Conservation (phyloP, 2,329 filamentous ascomycete genomes). For the Oidium heveae region DNA sequence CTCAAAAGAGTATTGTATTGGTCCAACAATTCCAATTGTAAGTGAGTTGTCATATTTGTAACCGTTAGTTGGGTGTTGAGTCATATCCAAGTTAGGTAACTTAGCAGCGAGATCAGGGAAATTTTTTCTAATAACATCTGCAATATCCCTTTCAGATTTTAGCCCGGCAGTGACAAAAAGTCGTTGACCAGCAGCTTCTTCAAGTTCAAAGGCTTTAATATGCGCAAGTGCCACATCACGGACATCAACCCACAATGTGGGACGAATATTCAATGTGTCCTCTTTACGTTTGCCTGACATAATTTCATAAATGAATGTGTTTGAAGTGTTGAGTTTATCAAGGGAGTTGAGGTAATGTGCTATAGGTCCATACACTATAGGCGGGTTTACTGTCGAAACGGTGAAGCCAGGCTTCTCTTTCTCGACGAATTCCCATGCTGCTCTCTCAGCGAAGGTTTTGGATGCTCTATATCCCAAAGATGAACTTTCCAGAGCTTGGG, state of each 20-base stretch:
- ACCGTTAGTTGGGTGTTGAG: constrained; percentile 12
- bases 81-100: constrained; percentile 19
- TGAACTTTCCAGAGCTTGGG: constrained; percentile 18
- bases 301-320: constrained; percentile 35
- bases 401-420: constrained; percentile 27
- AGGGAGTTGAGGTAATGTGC: constrained; percentile 33
- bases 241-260: constrained; percentile 32
- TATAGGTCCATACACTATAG: constrained; percentile 20
- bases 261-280: constrained; percentile 23
- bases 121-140: constrained; percentile 24
- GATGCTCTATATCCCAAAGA: constrained; percentile 4
- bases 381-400: constrained; percentile 32
- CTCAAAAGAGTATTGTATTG: constrained; percentile 32
- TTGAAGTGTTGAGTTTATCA: constrained; percentile 44
- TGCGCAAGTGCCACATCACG: constrained; percentile 35
- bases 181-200: constrained; percentile 29
- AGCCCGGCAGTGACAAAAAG: constrained; percentile 34
- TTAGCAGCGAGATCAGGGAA: constrained; percentile 24
- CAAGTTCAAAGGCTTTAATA: constrained; percentile 28
- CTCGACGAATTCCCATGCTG: constrained; percentile 35
- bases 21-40: constrained; percentile 27
- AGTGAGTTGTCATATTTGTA: constrained; percentile 28
- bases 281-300: constrained; percentile 29
- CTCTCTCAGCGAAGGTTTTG: constrained; percentile 39
- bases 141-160: constrained; percentile 33